Evolutionary conservation across 768 basidiomycete species (phyloP).

Genomic region (Russula earlei): DNA sequence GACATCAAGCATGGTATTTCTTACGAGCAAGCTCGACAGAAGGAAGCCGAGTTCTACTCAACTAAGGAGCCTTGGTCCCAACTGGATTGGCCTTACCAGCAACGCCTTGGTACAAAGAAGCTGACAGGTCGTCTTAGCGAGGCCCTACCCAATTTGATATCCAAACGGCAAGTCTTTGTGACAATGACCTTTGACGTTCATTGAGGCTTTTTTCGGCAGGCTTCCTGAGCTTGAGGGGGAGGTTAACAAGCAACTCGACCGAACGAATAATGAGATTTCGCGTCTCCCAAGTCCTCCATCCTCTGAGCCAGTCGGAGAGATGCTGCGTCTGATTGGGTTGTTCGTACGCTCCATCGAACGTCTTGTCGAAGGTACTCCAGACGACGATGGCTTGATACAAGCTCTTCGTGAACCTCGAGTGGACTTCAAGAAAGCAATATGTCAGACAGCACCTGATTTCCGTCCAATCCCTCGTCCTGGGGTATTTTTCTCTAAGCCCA

Average conservation of each 20-base stretch:
- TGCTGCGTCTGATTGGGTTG: constrained; percentile 34
- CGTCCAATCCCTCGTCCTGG: constrained; percentile 33
- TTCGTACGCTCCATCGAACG: constrained; percentile 37
- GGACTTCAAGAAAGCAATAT: constrained; percentile 38
- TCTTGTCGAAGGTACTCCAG: constrained; percentile 44
- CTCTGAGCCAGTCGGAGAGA: constrained; percentile 39
- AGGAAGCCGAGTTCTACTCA: constrained; percentile 13
- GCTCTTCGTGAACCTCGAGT: constrained; percentile 38
- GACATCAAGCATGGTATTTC: constrained; percentile 15
- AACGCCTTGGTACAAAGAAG: constrained; percentile 15
- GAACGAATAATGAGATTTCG: constrained; percentile 25
- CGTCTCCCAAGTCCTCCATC: constrained; percentile 43
- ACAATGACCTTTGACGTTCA: neutral
- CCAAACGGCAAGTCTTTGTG: constrained; percentile 1
- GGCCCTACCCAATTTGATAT: constrained; percentile 9
- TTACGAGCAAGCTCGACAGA: constrained; percentile 12
- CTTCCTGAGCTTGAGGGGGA: constrained; percentile 53
- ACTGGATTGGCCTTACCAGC: constrained; percentile 5
- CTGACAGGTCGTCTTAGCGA: constrained; percentile 8
- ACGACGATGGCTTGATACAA: constrained; percentile 43
- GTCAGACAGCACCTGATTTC: constrained; percentile 45
- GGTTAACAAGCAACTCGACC: constrained; percentile 33
- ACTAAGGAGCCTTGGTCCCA: constrained; percentile 5
- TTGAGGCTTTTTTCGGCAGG: constrained; percentile 26
- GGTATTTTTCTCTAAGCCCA: neutral